These are phyloP conservation scores for Zancudomyces culisetae DNA, from an alignment of 371 early-diverging fungal genomes.

Conservation along the genomic window DNA sequence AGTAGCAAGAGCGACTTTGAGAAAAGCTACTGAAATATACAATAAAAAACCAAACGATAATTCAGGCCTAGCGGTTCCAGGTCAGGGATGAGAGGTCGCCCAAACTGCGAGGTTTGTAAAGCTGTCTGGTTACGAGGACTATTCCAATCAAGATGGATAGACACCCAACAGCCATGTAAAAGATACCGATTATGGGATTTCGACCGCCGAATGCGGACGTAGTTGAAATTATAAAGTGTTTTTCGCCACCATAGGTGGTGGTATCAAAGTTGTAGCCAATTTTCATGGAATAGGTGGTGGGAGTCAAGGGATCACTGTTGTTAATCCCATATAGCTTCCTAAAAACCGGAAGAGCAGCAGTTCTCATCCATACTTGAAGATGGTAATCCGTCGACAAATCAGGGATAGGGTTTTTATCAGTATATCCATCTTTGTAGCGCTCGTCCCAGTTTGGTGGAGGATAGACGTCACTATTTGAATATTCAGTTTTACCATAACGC, in stretches of 20 bases:
- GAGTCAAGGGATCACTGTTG: slow-evolving; percentile 28
- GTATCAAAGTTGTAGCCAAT: slow-evolving; percentile 63
- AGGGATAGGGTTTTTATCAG: slow-evolving; percentile 38
- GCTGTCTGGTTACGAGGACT: slow-evolving; percentile 64
- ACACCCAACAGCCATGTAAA: slow-evolving; percentile 76
- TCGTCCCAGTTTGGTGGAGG: slow-evolving; percentile 65
- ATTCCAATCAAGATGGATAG: slow-evolving; percentile 67
- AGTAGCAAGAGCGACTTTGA: too few relatives aligned
- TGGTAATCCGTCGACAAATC: slow-evolving; percentile 49
- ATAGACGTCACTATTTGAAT: slow-evolving; percentile 27
- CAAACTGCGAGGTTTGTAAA: slow-evolving; percentile 75
- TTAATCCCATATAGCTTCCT: slow-evolving; percentile 86
- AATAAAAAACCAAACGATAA: too few relatives aligned
- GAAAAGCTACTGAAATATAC: too few relatives aligned
- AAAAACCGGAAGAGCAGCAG: slow-evolving; percentile 88
- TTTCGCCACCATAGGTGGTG: slow-evolving; percentile 64
- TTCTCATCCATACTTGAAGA: slow-evolving; percentile 97
- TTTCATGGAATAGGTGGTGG: slow-evolving; percentile 42
- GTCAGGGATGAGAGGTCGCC: slow-evolving; percentile 83
- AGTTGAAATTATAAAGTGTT: slow-evolving; percentile 78
- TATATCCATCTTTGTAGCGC: slow-evolving; percentile 41
- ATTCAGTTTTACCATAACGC: slow-evolving; percentile 41
- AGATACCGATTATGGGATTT: slow-evolving; percentile 83
- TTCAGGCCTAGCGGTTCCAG: slow-evolving; percentile 61
- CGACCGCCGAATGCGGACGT: slow-evolving; percentile 84